Evolutionary conservation across 257 asterid species (phyloP).

Genomic region (Lycium ferocissimum): DNA sequence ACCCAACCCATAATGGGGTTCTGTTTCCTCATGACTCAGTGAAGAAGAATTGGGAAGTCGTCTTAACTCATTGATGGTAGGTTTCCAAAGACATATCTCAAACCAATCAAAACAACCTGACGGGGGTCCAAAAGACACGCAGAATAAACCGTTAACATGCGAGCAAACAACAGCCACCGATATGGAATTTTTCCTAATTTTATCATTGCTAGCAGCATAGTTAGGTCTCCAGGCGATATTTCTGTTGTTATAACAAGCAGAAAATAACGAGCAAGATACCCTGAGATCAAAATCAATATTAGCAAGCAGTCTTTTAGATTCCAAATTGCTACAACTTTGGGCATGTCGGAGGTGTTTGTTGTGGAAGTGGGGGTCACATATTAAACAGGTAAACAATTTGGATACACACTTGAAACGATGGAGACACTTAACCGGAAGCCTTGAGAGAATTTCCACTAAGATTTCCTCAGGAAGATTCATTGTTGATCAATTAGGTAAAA

Average conservation of each 20-base stretch:
- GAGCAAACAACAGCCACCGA: too few species aligned
- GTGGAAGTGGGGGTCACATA: neutral
- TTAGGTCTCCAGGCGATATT: neutral
- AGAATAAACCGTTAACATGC: neutral
- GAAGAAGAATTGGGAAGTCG: neutral
- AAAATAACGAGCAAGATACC: neutral
- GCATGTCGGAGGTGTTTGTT: neutral
- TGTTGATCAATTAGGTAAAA: neutral
- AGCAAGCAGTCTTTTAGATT: neutral
- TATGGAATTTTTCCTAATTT: too few species aligned
- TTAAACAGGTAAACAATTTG: neutral
- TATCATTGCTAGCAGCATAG: neutral
- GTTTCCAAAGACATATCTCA: neutral
- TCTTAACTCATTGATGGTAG: neutral
- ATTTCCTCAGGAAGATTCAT: neutral
- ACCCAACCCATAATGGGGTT: too few species aligned
- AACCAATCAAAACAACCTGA: too few species aligned
- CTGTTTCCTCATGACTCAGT: too few species aligned
- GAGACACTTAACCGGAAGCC: neutral
- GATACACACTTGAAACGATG: neutral
- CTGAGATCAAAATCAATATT: neutral
- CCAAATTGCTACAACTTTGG: neutral
- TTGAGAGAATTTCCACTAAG: neutral
- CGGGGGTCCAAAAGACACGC: neutral
- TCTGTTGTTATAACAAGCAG: neutral